Conservation (phyloP, 257 asterid genomes). For the Pogostemon cablin region DNA sequence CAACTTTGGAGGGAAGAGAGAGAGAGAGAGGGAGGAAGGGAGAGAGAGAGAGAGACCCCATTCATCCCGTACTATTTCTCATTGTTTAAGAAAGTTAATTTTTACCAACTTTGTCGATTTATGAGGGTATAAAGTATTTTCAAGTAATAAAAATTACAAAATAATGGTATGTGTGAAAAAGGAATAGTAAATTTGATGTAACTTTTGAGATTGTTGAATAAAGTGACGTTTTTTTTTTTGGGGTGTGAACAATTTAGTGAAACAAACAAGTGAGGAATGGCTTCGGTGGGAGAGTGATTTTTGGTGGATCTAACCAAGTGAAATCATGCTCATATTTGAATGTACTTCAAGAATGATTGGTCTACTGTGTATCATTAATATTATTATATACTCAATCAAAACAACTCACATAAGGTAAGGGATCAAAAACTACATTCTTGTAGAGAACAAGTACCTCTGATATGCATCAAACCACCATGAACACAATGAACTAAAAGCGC, state of each 20-base stretch:
- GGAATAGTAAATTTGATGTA: too few species aligned
- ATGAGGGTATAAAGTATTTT: too few species aligned
- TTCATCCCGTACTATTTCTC: too few species aligned
- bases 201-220: too few species aligned
- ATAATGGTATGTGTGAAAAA: too few species aligned
- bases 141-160: too few species aligned
- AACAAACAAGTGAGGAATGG: too few species aligned
- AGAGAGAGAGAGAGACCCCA: too few species aligned
- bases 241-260: too few species aligned
- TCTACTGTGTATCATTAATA: background rate
- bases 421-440: slow-evolving; percentile 15
- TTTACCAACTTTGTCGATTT: too few species aligned
- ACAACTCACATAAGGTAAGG: background rate
- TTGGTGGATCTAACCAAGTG: background rate
- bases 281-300: background rate
- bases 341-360: background rate
- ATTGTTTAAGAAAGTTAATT: too few species aligned
- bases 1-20: background rate
- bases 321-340: background rate
- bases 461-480: slow-evolving; percentile 19
- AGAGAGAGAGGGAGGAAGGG: background rate
- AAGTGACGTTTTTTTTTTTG: too few species aligned
- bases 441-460: slow-evolving; percentile 3
- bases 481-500: slow-evolving; percentile 8
- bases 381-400: background rate